Percentiles rank a stretch among this genome's conserved stretches.
Conservation (phyloP, 345 rosid genomes). For the Linum trigynum region DNA sequence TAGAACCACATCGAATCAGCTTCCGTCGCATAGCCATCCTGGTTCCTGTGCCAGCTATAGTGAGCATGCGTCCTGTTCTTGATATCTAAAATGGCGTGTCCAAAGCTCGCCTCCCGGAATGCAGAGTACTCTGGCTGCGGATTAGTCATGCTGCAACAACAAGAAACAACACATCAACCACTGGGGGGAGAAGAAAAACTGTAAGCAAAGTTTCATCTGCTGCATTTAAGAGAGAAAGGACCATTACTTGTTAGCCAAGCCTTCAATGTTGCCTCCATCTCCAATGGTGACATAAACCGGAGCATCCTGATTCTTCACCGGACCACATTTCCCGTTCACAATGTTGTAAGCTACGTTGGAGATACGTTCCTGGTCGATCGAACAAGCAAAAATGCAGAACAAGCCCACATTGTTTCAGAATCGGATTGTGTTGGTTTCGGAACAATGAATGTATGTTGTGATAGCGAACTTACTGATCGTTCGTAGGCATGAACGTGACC, state of each 20-base stretch:
- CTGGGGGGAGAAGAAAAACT: background rate
- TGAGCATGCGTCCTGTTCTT: conserved; percentile 78
- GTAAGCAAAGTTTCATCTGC: background rate
- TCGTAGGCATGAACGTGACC: conserved; percentile 96
- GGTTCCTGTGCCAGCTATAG: conserved; percentile 79
- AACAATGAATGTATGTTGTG: too few species aligned
- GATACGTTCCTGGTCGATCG: conserved; percentile 52
- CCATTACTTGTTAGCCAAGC: conserved; percentile 61
- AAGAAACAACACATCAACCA: conserved; percentile 2
- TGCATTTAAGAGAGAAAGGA: background rate
- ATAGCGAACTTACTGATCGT: conserved; percentile 62
- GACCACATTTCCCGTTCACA: conserved; percentile 46
- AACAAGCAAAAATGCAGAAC: background rate
- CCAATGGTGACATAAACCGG: conserved; percentile 78
- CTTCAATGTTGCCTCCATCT: conserved; percentile 85
- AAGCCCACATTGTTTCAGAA: background rate
- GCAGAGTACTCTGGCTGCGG: conserved; percentile 93
- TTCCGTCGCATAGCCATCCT: conserved; percentile 69
- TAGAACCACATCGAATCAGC: conserved; percentile 79
- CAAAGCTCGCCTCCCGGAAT: conserved; percentile 82
- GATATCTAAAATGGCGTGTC: conserved; percentile 70
- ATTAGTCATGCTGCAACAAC: conserved; percentile 58
- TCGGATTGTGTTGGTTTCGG: background rate
- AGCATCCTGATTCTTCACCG: conserved; percentile 55
- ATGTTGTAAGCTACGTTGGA: conserved; percentile 72